These are phyloP conservation scores for Calonectria fujianensis DNA, from an alignment of 2,329 filamentous ascomycete species.

Conservation along the genomic window DNA sequence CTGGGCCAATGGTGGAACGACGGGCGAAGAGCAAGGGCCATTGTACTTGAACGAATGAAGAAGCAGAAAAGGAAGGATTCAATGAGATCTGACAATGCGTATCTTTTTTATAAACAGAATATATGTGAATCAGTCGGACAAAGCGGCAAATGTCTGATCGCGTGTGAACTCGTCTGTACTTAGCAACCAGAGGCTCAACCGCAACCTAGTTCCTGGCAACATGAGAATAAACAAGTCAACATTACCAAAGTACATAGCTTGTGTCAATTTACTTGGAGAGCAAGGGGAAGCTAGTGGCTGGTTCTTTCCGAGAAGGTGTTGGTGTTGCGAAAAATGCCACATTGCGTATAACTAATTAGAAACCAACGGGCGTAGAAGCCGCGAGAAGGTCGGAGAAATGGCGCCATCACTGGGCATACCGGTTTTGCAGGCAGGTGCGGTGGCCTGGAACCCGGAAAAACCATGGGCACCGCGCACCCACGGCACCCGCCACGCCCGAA, in stretches of 20 bases:
- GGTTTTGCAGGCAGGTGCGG: conserved; percentile 19
- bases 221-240: not conserved
- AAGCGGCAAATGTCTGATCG: not conserved
- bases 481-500: conserved; percentile 29
- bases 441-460: conserved; percentile 47
- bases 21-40: not conserved
- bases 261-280: not conserved
- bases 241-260: not conserved
- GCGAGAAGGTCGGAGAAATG: conserved; percentile 51
- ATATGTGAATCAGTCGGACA: not conserved
- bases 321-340: conserved; percentile 7
- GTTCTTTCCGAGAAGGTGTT: not conserved
- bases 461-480: conserved; percentile 31
- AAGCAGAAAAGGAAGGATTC: not conserved
- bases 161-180: not conserved
- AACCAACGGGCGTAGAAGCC: conserved; percentile 43
- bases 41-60: not conserved
- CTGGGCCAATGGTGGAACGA: no score
- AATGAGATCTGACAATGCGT: not conserved
- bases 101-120: not conserved
- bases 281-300: not conserved
- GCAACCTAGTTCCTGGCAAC: not conserved
- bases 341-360: conserved; percentile 8
- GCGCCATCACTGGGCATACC: conserved; percentile 39
- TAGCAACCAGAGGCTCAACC: not conserved